Base-by-base conservation (phyloP, 1,284 basidiomycete genomes). In the Melampsora larici-populina region DNA sequence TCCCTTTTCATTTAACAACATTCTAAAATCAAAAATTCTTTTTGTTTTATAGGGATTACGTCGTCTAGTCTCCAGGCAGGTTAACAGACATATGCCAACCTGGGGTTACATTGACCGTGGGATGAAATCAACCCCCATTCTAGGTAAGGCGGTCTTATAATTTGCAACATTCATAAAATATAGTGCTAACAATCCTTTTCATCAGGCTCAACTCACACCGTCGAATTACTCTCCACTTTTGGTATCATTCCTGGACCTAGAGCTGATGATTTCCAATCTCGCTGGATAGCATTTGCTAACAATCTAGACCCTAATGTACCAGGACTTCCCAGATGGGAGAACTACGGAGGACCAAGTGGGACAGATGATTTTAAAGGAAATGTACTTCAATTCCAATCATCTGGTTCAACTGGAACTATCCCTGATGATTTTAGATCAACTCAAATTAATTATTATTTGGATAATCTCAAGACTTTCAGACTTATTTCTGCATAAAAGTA, bases 211-310 rank as follows among this genome's bases (percentile, higher is more conserved):
- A 69, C 48, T 36, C 75, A 78, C 43, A 40, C 43, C 1, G 51
- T 67, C 8, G 75, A 78, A 29, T 2, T 70, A 6, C 58, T 58
- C 2, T 66, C 67, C 1, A 46, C 68, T 11, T 67, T 79, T 46
- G 65, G 72, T 43, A 36, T 65, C 1, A 46, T 70, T 8, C 67
- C 67, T 24, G 75, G 68, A 13, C 49, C 24, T 2, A 55, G 46
- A 36, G 26, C 67, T 29, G 40, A 64, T 15, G 68, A 78, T 21
- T 70, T 69, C 11, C 67, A 78, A 58, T 49, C 60, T 9, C 58
- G 60, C 5, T 78, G 67, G 67, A 78, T 78, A 3, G 8, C 58
- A 7, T 70, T 78, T 43, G 67, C 75, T 21, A 70, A 70, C 48
- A 78, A 24, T 1, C 67, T 78, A 31, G 46, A 70, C 21, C 68